Conservation (phyloP, 2,329 filamentous ascomycete species). For the Zarea fungicola region DNA sequence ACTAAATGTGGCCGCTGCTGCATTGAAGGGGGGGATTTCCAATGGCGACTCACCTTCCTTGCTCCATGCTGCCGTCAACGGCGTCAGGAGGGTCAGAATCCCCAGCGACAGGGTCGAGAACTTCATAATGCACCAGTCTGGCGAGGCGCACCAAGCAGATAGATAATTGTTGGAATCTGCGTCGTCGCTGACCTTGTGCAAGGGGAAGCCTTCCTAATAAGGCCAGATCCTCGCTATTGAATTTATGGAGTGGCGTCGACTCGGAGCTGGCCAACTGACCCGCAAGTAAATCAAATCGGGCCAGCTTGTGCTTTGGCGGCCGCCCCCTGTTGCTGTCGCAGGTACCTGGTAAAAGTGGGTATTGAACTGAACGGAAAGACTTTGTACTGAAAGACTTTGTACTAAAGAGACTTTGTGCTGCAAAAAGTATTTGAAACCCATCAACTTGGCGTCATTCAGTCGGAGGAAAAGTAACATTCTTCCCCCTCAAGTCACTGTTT, state of each 20-base stretch:
- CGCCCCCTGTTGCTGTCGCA: slow-evolving; percentile 1
- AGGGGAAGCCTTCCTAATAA: background rate
- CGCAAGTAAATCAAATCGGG: background rate
- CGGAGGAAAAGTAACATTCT: too few relatives aligned
- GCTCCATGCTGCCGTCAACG: slow-evolving; percentile 70
- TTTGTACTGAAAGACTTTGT: too few relatives aligned
- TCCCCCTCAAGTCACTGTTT: background rate
- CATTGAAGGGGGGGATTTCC: background rate
- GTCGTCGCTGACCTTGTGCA: background rate
- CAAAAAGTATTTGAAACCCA: too few relatives aligned
- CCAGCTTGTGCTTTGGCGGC: slow-evolving; percentile 10
- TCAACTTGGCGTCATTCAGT: too few relatives aligned
- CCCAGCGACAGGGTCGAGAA: slow-evolving; percentile 60
- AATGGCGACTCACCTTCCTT: slow-evolving; percentile 77
- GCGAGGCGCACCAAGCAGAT: background rate
- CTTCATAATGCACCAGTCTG: slow-evolving; percentile 60
- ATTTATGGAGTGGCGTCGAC: slow-evolving; percentile 4
- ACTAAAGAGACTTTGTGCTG: too few relatives aligned
- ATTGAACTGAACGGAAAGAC: background rate
- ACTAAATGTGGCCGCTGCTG: slow-evolving; percentile 6
- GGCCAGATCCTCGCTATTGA: background rate
- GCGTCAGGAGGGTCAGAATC: slow-evolving; percentile 62
- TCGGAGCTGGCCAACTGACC: background rate
- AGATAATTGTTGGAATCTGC: slow-evolving; percentile 4
- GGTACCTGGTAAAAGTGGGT: slow-evolving; percentile 8